Evolutionary conservation across 805 yeast genomes (phyloP).

Genomic region (Cyberlindnera maritima): DNA sequence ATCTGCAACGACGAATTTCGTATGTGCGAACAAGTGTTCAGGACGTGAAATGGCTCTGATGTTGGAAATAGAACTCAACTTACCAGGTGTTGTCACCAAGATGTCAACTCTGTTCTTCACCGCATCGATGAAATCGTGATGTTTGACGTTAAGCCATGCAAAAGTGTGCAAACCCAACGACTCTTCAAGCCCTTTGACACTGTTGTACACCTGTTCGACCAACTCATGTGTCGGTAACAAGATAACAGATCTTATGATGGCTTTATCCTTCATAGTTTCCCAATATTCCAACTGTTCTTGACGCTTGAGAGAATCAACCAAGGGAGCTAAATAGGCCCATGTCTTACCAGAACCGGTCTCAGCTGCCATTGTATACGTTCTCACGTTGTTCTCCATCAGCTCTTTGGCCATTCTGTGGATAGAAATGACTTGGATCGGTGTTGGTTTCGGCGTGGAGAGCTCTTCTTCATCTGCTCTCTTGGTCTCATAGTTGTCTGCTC

Average conservation of each 20-base stretch:
- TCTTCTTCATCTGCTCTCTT: constrained; percentile 14
- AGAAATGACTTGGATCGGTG: constrained; percentile 82
- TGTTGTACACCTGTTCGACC: constrained; percentile 69
- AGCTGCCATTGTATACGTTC: constrained; percentile 81
- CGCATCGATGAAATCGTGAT: constrained; percentile 46
- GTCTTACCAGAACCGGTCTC: constrained; percentile 98
- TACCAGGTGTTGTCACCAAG: constrained; percentile 82
- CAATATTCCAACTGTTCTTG: constrained; percentile 39
- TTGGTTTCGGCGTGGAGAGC: constrained; percentile 41
- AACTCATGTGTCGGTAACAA: constrained; percentile 88
- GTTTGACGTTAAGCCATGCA: constrained; percentile 66
- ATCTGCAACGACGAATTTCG: constrained; percentile 70
- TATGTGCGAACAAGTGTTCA: constrained; percentile 40
- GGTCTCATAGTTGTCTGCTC: constrained; percentile 26
- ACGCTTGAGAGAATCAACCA: constrained; percentile 63
- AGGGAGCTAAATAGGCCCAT: constrained; percentile 81
- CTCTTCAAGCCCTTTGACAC: constrained; percentile 33
- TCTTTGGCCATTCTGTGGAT: constrained; percentile 37
- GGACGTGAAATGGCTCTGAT: constrained; percentile 36
- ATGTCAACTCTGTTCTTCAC: constrained; percentile 65
- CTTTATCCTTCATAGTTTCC: constrained; percentile 32
- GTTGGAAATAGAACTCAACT: constrained; percentile 42
- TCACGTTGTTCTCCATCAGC: constrained; percentile 39
- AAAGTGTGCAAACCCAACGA: constrained; percentile 43
- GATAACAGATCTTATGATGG: constrained; percentile 66